Evolutionary conservation across 805 yeast genomes (phyloP), one percentile per base, ranked within the genome.

Genomic region (Sporopachydermia lactativora): DNA sequence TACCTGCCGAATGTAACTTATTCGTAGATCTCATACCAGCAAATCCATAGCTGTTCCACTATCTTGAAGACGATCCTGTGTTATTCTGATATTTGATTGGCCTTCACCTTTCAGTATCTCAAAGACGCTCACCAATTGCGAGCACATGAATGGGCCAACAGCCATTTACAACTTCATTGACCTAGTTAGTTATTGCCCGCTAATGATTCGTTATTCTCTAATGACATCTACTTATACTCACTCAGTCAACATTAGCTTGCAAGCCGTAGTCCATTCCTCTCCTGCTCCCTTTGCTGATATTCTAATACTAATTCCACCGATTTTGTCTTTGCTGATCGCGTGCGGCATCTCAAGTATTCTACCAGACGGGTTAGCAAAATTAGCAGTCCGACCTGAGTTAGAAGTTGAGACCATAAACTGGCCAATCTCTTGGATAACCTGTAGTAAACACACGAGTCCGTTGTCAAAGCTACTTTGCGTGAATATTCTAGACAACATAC

Each of bases 181-280:
- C n/a, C n/a, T n/a, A n/a, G n/a, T n/a, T n/a, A n/a, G n/a, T n/a
- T n/a, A n/a, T n/a, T n/a, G n/a, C n/a, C n/a, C n/a, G n/a, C n/a
- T n/a, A n/a, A n/a, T n/a, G n/a, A n/a, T n/a, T n/a, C n/a, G n/a
- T n/a, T n/a, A n/a, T n/a, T n/a, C n/a, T n/a, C n/a, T n/a, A n/a
- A n/a, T n/a, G n/a, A n/a, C n/a, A n/a, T n/a, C n/a, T n/a, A n/a
- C n/a, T n/a, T n/a, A n/a, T n/a, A 11, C 13, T 34, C 37, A 19
- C 17, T 89, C 75, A 0, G 92, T 82, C 38, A 88, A 60, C 8
- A 89, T 62, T 52, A 76, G 81, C 50, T 81, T 80, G 59, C 95
- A 86, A 1, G 94, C 89, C 17, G 79, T 73, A 0, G 96, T 84
- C 97, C 97, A 88, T 45, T 81, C 84, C 37, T 75, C 74, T 53